Conservation (phyloP, 2,329 filamentous ascomycete genomes). For the Penicillium sclerotigenum region DNA sequence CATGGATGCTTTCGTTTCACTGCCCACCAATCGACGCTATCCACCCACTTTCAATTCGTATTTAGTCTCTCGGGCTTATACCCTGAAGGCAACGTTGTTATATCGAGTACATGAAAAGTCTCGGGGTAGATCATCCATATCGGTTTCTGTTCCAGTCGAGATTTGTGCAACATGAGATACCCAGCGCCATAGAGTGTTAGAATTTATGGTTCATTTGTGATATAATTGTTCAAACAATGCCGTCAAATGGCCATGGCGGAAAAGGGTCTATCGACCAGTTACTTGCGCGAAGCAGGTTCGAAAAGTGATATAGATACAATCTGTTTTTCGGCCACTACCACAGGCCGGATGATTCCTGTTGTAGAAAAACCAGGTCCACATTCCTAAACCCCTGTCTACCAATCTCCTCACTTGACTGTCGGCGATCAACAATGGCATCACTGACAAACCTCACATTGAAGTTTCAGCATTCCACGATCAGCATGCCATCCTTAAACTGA, state of each 20-base stretch:
- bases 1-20: not conserved
- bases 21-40: not conserved
- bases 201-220: not conserved
- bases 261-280: too few relatives aligned
- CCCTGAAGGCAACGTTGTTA: slow-evolving; percentile 5
- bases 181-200: not conserved
- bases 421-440: not conserved
- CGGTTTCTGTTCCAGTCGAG: not conserved
- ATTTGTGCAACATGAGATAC: not conserved
- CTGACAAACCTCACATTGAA: not conserved
- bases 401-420: not conserved
- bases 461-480: slow-evolving; percentile 4
- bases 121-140: not conserved
- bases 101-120: not conserved
- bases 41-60: slow-evolving; percentile 18
- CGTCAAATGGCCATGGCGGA: not conserved
- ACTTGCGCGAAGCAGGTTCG: too few relatives aligned
- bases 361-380: not conserved
- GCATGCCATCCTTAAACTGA: not conserved
- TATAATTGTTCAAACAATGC: not conserved
- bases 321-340: too few relatives aligned
- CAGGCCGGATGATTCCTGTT: not conserved
- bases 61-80: slow-evolving; percentile 17
- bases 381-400: not conserved
- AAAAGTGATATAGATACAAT: too few relatives aligned